Evolutionary conservation across 768 basidiomycete species (phyloP).

Genomic region (Austroboletus eburneus): DNA sequence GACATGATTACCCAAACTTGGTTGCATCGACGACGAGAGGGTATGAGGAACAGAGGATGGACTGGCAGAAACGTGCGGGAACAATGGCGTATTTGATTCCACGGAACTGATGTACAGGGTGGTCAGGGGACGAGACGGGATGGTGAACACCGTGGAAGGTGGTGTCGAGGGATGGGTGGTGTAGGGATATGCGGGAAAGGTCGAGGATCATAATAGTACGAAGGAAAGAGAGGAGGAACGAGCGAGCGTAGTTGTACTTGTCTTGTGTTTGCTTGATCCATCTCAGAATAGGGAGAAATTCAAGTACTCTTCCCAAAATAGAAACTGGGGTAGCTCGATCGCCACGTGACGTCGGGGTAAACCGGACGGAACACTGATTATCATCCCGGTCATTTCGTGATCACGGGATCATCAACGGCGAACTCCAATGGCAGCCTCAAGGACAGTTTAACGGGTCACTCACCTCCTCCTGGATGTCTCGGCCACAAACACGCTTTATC

Average conservation of each 20-base stretch:
- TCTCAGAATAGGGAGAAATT: slow-evolving; percentile 22
- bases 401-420: slow-evolving; percentile 12
- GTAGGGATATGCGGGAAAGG: slow-evolving; percentile 32
- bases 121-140: slow-evolving; percentile 49
- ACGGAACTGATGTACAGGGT: slow-evolving; percentile 63
- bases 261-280: slow-evolving; percentile 20
- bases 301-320: slow-evolving; percentile 17
- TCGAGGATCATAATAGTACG: slow-evolving; percentile 26
- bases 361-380: slow-evolving; percentile 5
- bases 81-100: slow-evolving; percentile 77
- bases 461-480: too few species aligned
- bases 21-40: slow-evolving; percentile 58
- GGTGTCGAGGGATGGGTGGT: slow-evolving; percentile 54
- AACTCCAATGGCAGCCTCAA: slow-evolving; percentile 2
- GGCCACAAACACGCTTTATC: too few species aligned
- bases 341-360: slow-evolving; percentile 24
- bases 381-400: neutral
- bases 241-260: slow-evolving; percentile 13
- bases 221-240: neutral
- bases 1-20: slow-evolving; percentile 52
- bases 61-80: slow-evolving; percentile 74
- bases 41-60: slow-evolving; percentile 55
- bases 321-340: slow-evolving; percentile 16
- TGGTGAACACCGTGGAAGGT: slow-evolving; percentile 67
- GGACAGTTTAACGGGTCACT: neutral